Evolutionary conservation across 768 basidiomycete genomes (phyloP).

Genomic region (Pisolithus microcarpus): DNA sequence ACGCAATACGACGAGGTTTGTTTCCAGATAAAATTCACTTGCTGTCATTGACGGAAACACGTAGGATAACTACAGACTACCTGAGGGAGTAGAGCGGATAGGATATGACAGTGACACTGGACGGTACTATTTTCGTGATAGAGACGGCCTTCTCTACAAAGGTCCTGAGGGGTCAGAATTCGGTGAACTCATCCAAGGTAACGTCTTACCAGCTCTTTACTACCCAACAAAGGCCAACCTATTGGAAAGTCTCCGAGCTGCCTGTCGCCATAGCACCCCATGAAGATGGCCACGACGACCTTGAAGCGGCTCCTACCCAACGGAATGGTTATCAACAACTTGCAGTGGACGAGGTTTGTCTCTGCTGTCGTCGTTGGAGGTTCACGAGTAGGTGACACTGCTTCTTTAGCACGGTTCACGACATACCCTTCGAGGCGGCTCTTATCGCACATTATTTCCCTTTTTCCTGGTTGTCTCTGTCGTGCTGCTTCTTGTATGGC

Average conservation of each 20-base stretch:
- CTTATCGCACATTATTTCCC: constrained; percentile 59
- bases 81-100: constrained; percentile 51
- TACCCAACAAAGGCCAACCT: neutral
- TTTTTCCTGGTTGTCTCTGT: constrained; percentile 67
- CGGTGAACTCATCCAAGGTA: constrained; percentile 43
- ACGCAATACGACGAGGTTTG: constrained; percentile 30
- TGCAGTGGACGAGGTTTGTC: constrained; percentile 42
- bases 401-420: constrained; percentile 26
- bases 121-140: constrained; percentile 57
- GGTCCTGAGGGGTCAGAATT: constrained; percentile 56
- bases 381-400: constrained; percentile 9
- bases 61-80: constrained; percentile 48
- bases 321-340: constrained; percentile 54
- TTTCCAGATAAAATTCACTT: neutral
- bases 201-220: neutral
- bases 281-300: constrained; percentile 35
- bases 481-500: constrained; percentile 56
- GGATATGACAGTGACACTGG: constrained; percentile 72
- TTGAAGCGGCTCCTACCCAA: constrained; percentile 50
- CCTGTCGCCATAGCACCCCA: constrained; percentile 21
- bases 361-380: neutral
- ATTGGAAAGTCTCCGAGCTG: constrained; percentile 23
- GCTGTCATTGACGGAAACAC: neutral
- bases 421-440: constrained; percentile 29
- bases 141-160: constrained; percentile 47